Conservation (phyloP, 2,329 filamentous ascomycete genomes). For the Curvularia sp. region DNA sequence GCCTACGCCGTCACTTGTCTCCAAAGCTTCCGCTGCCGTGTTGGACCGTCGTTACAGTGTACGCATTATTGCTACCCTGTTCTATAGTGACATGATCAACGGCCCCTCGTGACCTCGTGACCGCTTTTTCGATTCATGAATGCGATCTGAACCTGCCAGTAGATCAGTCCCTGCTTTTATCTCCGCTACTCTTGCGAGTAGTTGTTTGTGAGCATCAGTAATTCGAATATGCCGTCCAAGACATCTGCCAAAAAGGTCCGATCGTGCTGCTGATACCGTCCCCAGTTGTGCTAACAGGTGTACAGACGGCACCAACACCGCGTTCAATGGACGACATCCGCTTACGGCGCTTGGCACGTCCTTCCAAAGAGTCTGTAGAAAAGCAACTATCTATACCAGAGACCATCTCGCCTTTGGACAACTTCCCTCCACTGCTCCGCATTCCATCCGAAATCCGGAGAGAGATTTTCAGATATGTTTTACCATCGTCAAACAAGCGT, state of each 20-base stretch:
- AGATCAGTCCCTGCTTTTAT: constrained; percentile 5
- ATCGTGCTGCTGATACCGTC: constrained; percentile 18
- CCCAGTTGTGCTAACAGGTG: constrained; percentile 25
- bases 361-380: constrained; percentile 41
- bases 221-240: constrained; percentile 42
- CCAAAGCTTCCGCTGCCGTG: constrained; percentile 21
- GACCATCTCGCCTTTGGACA: constrained; percentile 47
- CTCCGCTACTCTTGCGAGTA: constrained; percentile 4
- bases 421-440: constrained; percentile 47
- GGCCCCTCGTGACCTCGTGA: constrained; percentile 18
- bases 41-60: constrained; percentile 17
- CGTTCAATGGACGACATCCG: constrained; percentile 37
- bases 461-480: constrained; percentile 49
- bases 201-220: constrained; percentile 10
- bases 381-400: constrained; percentile 49
- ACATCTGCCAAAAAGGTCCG: constrained; percentile 46
- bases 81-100: constrained; percentile 11
- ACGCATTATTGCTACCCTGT: constrained; percentile 6
- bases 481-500: constrained; percentile 50
- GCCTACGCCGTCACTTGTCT: constrained; percentile 9
- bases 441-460: constrained; percentile 50
- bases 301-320: constrained; percentile 40
- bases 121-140: constrained; percentile 11
- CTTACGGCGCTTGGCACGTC: constrained; percentile 32
- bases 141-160: constrained; percentile 8